Conservation (phyloP, 192 early-diverging fungal genomes). For the Dissophora globulifera region DNA sequence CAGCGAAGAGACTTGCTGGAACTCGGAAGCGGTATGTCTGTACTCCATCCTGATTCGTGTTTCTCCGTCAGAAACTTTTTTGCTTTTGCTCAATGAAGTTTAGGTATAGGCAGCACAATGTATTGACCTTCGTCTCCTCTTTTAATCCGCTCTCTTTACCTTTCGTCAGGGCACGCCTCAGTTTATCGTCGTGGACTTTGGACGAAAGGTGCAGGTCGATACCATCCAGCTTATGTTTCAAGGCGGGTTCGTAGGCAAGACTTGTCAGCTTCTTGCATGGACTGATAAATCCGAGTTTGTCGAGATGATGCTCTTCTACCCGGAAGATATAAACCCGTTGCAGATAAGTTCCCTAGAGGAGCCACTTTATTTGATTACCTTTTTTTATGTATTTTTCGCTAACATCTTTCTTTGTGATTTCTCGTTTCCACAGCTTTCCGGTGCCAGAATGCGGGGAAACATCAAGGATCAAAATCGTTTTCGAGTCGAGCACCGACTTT, state of each 20-base stretch:
- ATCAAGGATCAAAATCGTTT: slow-evolving; percentile 67
- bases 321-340: slow-evolving; percentile 76
- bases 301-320: slow-evolving; percentile 67
- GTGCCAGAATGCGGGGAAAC: slow-evolving; percentile 11
- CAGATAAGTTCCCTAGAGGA: no score
- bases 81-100: no score
- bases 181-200: slow-evolving; percentile 78
- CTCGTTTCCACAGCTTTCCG: slow-evolving; percentile 49
- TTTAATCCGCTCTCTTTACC: background rate
- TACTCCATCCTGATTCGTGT: background rate
- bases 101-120: no score
- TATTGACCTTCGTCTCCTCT: no score
- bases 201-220: slow-evolving; percentile 50
- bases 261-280: slow-evolving; percentile 64
- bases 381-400: background rate
- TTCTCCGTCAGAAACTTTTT: background rate
- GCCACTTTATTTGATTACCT: background rate
- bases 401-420: background rate
- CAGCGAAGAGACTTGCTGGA: slow-evolving; percentile 92
- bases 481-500: slow-evolving; percentile 84
- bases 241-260: slow-evolving; percentile 88
- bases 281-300: slow-evolving; percentile 51
- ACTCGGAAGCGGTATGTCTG: slow-evolving; percentile 79
- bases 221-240: slow-evolving; percentile 78
- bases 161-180: slow-evolving; percentile 70